Conservation (phyloP, 495 filamentous ascomycete genomes). For the Xylaria venustula region DNA sequence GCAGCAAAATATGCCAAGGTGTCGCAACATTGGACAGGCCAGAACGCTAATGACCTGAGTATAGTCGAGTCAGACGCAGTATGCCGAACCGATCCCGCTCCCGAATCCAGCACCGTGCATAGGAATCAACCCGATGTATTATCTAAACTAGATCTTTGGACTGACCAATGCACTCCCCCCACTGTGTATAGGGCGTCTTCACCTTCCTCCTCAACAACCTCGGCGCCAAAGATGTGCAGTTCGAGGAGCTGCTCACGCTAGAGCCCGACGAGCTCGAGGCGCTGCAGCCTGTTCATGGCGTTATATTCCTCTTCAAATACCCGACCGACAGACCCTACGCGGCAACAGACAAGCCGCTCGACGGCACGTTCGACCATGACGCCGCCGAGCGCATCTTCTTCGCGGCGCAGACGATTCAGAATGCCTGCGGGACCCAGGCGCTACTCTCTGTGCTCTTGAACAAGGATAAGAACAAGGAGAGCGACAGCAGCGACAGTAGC, state of each 20-base stretch:
- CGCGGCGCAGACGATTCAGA: slow-evolving; percentile 96
- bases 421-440: slow-evolving; percentile 97
- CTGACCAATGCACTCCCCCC: too few relatives aligned
- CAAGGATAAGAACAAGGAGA: slow-evolving; percentile 43
- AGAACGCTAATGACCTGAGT: slow-evolving; percentile 37
- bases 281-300: slow-evolving; percentile 85
- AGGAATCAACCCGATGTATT: too few relatives aligned
- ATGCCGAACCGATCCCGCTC: slow-evolving; percentile 31
- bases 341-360: slow-evolving; percentile 59
- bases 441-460: slow-evolving; percentile 92
- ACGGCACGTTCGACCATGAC: slow-evolving; percentile 75
- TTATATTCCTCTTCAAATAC: slow-evolving; percentile 99
- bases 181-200: slow-evolving; percentile 76
- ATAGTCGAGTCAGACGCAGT: slow-evolving; percentile 95
- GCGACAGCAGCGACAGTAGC: not conserved
- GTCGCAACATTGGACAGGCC: not conserved
- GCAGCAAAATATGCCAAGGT: slow-evolving; percentile 22
- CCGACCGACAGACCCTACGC: slow-evolving; percentile 69
- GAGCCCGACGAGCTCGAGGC: slow-evolving; percentile 77
- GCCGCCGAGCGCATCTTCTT: slow-evolving; percentile 84
- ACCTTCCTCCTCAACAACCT: slow-evolving; percentile 91
- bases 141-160: not conserved
- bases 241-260: slow-evolving; percentile 91
- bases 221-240: slow-evolving; percentile 89
- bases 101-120: too few relatives aligned